Evolutionary conservation across 768 basidiomycete genomes (phyloP).

Genomic region (Podaxis sp.): DNA sequence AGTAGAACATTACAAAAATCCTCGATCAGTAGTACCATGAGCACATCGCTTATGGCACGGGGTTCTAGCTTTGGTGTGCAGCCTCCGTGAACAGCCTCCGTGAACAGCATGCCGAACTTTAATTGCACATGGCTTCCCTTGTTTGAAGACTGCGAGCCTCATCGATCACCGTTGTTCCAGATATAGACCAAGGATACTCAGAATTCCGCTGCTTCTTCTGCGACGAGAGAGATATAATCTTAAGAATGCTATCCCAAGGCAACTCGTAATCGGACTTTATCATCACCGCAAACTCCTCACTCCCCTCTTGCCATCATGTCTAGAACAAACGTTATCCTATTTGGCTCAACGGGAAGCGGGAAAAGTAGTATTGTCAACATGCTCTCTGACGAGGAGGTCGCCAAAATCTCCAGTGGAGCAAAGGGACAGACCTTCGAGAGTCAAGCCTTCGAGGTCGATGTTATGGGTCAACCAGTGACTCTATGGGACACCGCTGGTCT

Average conservation of each 20-base stretch:
- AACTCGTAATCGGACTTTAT: background rate
- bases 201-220: no score
- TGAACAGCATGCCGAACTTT: no score
- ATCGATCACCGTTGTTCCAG: no score
- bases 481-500: constrained; percentile 41
- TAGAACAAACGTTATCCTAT: constrained; percentile 30
- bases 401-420: constrained; percentile 30
- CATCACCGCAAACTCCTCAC: background rate
- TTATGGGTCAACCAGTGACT: constrained; percentile 26
- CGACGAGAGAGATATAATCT: no score
- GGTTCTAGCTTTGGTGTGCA: no score
- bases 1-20: no score
- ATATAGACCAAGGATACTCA: no score
- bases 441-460: constrained; percentile 23
- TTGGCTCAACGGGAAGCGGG: constrained; percentile 34
- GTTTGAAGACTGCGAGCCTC: no score
- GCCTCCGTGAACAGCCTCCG: no score
- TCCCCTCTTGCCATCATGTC: background rate
- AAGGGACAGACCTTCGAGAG: constrained; percentile 36
- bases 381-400: constrained; percentile 23
- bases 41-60: no score
- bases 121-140: no score
- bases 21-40: no score
- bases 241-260: background rate
- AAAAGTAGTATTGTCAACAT: constrained; percentile 33